Conservation (phyloP, 2,329 filamentous ascomycete genomes). For the Sordariomycetes sp. region DNA sequence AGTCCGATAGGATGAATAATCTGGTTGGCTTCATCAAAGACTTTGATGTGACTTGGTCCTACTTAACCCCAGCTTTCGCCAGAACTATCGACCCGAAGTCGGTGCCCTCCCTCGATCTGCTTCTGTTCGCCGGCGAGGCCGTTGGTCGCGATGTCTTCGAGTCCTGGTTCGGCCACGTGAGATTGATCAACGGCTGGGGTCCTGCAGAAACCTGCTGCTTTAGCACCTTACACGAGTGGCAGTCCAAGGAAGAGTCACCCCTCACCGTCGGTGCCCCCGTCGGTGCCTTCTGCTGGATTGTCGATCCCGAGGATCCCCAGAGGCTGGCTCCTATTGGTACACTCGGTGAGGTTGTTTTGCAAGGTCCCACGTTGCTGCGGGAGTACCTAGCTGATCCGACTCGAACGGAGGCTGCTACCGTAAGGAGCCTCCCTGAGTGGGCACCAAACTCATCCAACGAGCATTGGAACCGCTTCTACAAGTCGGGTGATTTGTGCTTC, state of each 20-base stretch:
- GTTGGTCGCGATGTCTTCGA: conserved; percentile 5
- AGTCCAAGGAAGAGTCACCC: neutral
- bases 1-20: neutral
- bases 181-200: conserved; percentile 6
- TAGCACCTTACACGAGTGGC: conserved; percentile 4
- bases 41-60: conserved; percentile 11
- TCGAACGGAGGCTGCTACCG: conserved; percentile 26
- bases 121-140: conserved; percentile 7
- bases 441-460: neutral
- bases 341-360: conserved; percentile 22
- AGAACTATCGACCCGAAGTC: neutral
- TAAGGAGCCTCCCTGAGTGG: conserved; percentile 1
- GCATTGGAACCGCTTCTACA: conserved; percentile 4
- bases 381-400: conserved; percentile 35
- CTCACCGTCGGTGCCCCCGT: conserved; percentile 2
- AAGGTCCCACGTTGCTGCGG: conserved; percentile 32
- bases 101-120: conserved; percentile 1
- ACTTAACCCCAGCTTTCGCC: conserved; percentile 7
- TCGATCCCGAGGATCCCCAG: conserved; percentile 1
- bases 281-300: conserved; percentile 1
- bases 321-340: conserved; percentile 11
- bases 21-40: neutral
- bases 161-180: conserved; percentile 4
- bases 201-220: conserved; percentile 4
- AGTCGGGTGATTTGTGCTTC: conserved; percentile 6